Evolutionary conservation across 495 filamentous ascomycete species (phyloP).

Genomic region (Aspergillus bertholletiae): DNA sequence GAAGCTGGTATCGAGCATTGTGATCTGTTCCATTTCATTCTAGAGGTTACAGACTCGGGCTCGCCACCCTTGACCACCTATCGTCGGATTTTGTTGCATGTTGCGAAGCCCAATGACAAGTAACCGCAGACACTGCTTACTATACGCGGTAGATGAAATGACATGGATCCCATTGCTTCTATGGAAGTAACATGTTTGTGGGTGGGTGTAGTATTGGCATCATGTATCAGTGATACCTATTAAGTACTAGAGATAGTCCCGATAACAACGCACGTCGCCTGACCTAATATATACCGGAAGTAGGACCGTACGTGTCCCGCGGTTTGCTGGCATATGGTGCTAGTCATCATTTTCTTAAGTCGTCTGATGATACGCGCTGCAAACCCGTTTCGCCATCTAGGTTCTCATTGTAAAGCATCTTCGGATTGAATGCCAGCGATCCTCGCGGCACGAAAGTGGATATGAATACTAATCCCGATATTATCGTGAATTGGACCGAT

Average conservation of each 20-base stretch:
- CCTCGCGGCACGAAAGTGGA: constrained; percentile 35
- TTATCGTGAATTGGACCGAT: constrained; percentile 39
- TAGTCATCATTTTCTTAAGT: neutral
- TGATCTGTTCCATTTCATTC: constrained; percentile 28
- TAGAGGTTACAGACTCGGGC: constrained; percentile 27
- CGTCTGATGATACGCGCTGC: constrained; percentile 9
- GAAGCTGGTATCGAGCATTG: constrained; percentile 19
- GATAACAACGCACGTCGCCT: too few relatives aligned
- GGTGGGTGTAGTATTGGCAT: too few relatives aligned
- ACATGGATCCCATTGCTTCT: too few relatives aligned
- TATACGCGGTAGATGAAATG: too few relatives aligned
- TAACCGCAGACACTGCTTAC: too few relatives aligned
- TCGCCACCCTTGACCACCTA: constrained; percentile 28
- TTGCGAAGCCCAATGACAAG: too few relatives aligned
- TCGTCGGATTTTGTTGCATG: constrained; percentile 27
- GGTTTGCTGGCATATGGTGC: neutral
- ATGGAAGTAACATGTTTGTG: too few relatives aligned
- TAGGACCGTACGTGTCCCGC: too few relatives aligned
- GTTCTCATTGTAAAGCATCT: constrained; percentile 30
- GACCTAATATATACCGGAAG: too few relatives aligned
- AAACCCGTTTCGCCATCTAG: constrained; percentile 19
- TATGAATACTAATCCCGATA: constrained; percentile 27
- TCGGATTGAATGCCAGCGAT: constrained; percentile 34
- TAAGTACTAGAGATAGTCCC: too few relatives aligned
- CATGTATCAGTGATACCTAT: too few relatives aligned